Percentiles rank a stretch among this genome's conserved stretches.
These are phyloP conservation scores for Cladosporium colombiae DNA, from an alignment of 2,329 filamentous ascomycete species.

Conservation along the genomic window DNA sequence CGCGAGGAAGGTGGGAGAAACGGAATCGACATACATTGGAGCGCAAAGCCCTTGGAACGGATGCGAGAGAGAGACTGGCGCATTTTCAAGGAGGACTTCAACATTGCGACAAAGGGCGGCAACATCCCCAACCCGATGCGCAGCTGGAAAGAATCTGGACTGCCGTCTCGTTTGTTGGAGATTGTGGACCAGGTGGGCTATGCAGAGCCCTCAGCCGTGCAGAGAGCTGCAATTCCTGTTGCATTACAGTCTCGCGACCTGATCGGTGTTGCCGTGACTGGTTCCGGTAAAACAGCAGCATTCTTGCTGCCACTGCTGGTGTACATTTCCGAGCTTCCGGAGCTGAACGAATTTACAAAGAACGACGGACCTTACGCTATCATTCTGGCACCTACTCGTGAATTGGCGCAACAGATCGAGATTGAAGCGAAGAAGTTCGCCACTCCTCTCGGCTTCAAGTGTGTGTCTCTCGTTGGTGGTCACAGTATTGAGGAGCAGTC, in stretches of 20 bases:
- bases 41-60: conserved; percentile 84
- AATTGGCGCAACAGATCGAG: conserved; percentile 97
- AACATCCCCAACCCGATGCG: conserved; percentile 95
- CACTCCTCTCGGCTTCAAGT: conserved; percentile 83
- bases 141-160: conserved; percentile 80
- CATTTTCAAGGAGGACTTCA: conserved; percentile 99
- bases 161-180: conserved; percentile 75
- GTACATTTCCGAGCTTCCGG: conserved; percentile 89
- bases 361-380: conserved; percentile 97
- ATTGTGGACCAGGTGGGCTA: conserved; percentile 87
- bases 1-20: conserved; percentile 72
- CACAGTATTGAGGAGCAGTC: conserved; percentile 93
- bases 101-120: conserved; percentile 91
- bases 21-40: conserved; percentile 90
- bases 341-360: conserved; percentile 80
- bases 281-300: conserved; percentile 96
- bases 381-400: conserved; percentile 92
- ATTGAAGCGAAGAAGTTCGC: conserved; percentile 92
- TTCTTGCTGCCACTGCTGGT: conserved; percentile 90
- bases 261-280: conserved; percentile 97
- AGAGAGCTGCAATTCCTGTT: conserved; percentile 92
- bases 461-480: conserved; percentile 96
- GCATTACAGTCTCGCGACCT: conserved; percentile 88
- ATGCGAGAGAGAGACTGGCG: conserved; percentile 99
- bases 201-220: conserved; percentile 85